phyloP scores from a whole-genome alignment of 2,329 filamentous ascomycete genomes.

The Ceratocystis huliohia region DNA sequence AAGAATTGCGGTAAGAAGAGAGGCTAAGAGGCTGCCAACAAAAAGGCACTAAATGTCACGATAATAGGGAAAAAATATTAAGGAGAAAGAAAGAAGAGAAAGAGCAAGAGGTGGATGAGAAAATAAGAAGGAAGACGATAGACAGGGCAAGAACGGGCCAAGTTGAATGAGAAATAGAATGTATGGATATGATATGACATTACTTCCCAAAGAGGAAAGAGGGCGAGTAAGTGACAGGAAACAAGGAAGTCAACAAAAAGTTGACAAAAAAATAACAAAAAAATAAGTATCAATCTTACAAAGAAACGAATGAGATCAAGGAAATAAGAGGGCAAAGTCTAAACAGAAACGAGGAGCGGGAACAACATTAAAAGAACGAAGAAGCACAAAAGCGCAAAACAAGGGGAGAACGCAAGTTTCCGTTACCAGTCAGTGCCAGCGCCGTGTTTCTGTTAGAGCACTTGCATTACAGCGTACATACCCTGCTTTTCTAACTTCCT shows the following conservation, averaged over 20 bases:
- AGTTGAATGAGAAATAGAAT: background rate
- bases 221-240: background rate
- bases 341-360: background rate
- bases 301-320: background rate
- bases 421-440: background rate
- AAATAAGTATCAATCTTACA: background rate
- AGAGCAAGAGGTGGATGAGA: background rate
- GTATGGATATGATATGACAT: background rate
- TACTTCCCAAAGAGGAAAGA: conserved; percentile 1
- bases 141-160: background rate
- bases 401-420: background rate
- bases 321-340: background rate
- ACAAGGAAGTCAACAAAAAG: background rate
- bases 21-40: background rate
- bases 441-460: background rate
- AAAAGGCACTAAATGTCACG: background rate
- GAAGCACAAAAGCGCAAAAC: background rate
- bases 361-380: background rate
- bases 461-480: background rate
- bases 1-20: background rate
- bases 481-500: background rate
- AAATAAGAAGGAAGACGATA: background rate
- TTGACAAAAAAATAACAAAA: too few relatives aligned
- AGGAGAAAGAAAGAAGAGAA: background rate
- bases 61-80: background rate